Conservation (phyloP, 2,329 filamentous ascomycete species). For the Exophiala lecanii-corni region DNA sequence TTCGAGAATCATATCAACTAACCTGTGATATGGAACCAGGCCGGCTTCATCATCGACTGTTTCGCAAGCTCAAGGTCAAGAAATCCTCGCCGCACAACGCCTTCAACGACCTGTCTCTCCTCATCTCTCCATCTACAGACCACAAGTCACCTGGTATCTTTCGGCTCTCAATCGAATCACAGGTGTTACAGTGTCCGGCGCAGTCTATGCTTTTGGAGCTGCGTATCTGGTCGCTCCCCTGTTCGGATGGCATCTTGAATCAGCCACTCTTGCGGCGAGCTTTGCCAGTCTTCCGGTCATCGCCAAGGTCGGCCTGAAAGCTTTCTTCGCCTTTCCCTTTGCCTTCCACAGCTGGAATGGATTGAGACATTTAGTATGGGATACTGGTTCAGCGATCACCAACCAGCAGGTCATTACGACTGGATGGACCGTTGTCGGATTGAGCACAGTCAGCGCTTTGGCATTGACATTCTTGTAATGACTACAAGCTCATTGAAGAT, state of each 20-base stretch:
- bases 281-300: constrained; percentile 59
- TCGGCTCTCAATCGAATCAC: constrained; percentile 78
- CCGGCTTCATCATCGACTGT: constrained; percentile 44
- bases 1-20: too few relatives aligned
- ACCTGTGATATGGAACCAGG: constrained; percentile 19
- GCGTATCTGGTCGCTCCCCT: constrained; percentile 77
- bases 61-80: constrained; percentile 49
- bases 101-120: constrained; percentile 75
- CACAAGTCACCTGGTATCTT: constrained; percentile 78
- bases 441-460: constrained; percentile 18
- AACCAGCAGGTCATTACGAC: constrained; percentile 57
- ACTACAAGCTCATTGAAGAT: not conserved
- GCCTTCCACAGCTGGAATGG: constrained; percentile 66
- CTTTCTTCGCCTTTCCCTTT: constrained; percentile 58
- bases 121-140: constrained; percentile 80
- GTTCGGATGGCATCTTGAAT: constrained; percentile 66
- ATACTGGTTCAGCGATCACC: constrained; percentile 57
- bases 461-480: constrained; percentile 12
- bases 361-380: constrained; percentile 68
- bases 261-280: constrained; percentile 57
- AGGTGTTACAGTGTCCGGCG: constrained; percentile 66
- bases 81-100: constrained; percentile 77
- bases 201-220: constrained; percentile 73
- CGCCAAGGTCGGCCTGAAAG: constrained; percentile 58
- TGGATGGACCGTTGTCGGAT: constrained; percentile 23